Percentiles rank a stretch among this genome's conserved stretches.
phyloP scores from a whole-genome alignment of 257 asterid species.

The Anisodus tanguticus region DNA sequence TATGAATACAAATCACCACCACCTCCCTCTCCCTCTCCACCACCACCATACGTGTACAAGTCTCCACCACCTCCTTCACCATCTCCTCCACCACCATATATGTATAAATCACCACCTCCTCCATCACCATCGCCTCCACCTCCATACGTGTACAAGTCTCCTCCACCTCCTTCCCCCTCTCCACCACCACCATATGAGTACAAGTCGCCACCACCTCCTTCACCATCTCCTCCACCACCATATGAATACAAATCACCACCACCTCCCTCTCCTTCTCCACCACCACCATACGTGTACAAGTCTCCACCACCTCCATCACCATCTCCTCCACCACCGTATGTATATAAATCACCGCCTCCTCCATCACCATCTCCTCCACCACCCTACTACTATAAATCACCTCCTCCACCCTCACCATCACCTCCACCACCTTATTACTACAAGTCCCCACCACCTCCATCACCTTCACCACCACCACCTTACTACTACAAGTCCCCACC shows the following conservation, averaged over 20 bases:
- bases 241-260: constrained; percentile 43
- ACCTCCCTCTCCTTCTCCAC: constrained; percentile 42
- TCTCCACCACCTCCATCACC: constrained; percentile 47
- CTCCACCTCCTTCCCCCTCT: constrained; percentile 46
- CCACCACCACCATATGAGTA: constrained; percentile 33
- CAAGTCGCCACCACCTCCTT: constrained; percentile 42
- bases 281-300: constrained; percentile 40
- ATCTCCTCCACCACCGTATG: constrained; percentile 34
- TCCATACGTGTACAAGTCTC: constrained; percentile 48
- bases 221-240: constrained; percentile 35
- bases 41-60: constrained; percentile 32
- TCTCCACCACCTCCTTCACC: constrained; percentile 35
- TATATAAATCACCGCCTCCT: constrained; percentile 31
- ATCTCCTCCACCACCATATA: constrained; percentile 32
- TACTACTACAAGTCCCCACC: constrained; percentile 50
- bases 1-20: constrained; percentile 39
- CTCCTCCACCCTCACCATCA: constrained; percentile 31
- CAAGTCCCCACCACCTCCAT: constrained; percentile 46
- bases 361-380: not conserved
- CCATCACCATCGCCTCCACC: constrained; percentile 44
- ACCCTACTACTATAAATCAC: constrained; percentile 30
- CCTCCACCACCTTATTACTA: constrained; percentile 43
- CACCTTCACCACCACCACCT: constrained; percentile 48
- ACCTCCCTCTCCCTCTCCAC: constrained; percentile 23
- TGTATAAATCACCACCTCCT: constrained; percentile 36